Evolutionary conservation across 2,329 filamentous ascomycete species (phyloP).

Genomic region (Microsporum canis): DNA sequence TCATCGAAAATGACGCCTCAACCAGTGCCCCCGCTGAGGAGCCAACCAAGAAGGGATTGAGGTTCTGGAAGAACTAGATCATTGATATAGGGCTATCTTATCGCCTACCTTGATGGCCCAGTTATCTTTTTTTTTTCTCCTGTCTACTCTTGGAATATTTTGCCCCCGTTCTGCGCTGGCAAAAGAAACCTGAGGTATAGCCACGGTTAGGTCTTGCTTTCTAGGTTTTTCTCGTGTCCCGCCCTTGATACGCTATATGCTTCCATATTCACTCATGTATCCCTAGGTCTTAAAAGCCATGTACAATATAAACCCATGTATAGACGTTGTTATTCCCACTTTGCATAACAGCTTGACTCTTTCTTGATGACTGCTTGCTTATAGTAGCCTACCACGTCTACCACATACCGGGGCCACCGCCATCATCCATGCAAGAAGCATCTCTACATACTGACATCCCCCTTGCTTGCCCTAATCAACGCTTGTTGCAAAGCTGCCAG

Average conservation of each 20-base stretch:
- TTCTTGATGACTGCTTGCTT: neutral
- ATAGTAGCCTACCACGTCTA: neutral
- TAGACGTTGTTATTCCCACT: neutral
- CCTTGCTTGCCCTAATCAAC: neutral
- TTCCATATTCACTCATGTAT: neutral
- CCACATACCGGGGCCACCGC: neutral
- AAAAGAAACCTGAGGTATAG: neutral
- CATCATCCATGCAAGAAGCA: neutral
- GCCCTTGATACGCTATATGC: neutral
- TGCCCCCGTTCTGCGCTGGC: neutral
- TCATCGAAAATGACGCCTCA: neutral
- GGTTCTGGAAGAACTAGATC: constrained; percentile 1
- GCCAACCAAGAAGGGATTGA: constrained; percentile 1
- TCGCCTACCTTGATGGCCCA: neutral
- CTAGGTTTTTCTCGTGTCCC: neutral
- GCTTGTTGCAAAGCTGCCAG: neutral
- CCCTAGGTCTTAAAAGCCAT: constrained; percentile 1
- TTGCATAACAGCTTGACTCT: neutral
- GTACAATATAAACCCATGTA: constrained; percentile 3
- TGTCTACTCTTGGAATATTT: neutral
- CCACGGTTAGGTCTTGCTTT: constrained; percentile 7
- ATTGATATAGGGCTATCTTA: neutral
- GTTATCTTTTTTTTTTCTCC: neutral
- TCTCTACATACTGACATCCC: neutral
- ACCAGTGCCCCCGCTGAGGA: neutral